These are phyloP conservation scores for Hanseniaspora thailandica DNA, from an alignment of 805 yeast species.

Conservation along the genomic window DNA sequence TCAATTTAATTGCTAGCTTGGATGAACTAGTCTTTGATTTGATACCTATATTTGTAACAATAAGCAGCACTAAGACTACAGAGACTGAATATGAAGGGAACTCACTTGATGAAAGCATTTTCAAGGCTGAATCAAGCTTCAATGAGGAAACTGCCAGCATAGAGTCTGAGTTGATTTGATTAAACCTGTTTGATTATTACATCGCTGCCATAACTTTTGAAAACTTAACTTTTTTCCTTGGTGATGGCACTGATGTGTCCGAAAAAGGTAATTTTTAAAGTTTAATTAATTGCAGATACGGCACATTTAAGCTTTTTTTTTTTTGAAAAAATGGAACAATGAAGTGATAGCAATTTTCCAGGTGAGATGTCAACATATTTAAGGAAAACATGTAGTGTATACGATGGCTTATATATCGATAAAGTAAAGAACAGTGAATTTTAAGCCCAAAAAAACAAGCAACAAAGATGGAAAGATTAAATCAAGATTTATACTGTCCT, in stretches of 20 bases:
- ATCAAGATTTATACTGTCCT: conserved; percentile 27
- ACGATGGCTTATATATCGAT: too few relatives aligned
- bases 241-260: conserved; percentile 5
- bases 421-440: too few relatives aligned
- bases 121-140: background rate
- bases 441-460: background rate
- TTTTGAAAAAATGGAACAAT: too few relatives aligned
- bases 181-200: background rate
- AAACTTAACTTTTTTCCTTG: too few relatives aligned
- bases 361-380: too few relatives aligned
- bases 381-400: too few relatives aligned
- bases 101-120: background rate
- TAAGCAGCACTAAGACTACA: background rate
- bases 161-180: background rate
- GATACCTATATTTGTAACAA: background rate
- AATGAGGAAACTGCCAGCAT: background rate
- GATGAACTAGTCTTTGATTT: background rate
- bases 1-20: background rate
- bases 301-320: too few relatives aligned
- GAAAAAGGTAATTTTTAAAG: background rate
- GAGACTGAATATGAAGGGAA: background rate
- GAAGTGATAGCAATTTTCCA: too few relatives aligned
- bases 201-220: too few relatives aligned
- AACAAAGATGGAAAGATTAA: conserved; percentile 7
- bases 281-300: background rate